phyloP scores from a whole-genome alignment of 139 green algal species.

The Chlamydomonas schloesseri region DNA sequence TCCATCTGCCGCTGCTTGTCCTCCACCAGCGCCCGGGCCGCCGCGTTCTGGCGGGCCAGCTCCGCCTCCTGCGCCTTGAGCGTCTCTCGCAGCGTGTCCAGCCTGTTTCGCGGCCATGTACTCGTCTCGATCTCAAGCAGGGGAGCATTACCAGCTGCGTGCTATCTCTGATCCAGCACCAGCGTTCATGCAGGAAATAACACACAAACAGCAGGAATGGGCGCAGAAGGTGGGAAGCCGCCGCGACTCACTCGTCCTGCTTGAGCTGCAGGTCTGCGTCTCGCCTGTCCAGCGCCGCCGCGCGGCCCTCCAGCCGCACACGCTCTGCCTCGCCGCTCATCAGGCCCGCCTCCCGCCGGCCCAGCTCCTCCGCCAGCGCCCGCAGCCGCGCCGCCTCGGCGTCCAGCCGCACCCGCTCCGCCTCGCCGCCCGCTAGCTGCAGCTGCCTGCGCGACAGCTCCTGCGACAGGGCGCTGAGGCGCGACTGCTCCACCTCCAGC shows the following conservation, averaged over 20 bases:
- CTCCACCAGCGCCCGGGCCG: conserved; percentile 21
- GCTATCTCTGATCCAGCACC: too few species aligned
- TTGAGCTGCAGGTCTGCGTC: not conserved
- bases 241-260: not conserved
- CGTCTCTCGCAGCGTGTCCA: not conserved
- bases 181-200: too few species aligned
- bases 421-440: not conserved
- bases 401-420: not conserved
- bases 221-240: too few species aligned
- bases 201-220: too few species aligned
- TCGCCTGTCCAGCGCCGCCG: conserved; percentile 9
- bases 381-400: not conserved
- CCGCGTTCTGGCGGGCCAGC: conserved; percentile 15
- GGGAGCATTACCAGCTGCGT: too few species aligned
- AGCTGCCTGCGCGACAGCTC: not conserved
- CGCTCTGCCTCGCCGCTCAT: not conserved
- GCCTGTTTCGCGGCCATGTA: too few species aligned
- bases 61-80: conserved; percentile 10
- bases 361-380: not conserved
- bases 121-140: too few species aligned
- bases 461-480: not conserved
- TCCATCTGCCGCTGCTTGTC: conserved; percentile 46
- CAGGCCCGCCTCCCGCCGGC: not conserved
- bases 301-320: not conserved
- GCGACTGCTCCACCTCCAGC: not conserved